phyloP scores from a whole-genome alignment of 768 basidiomycete species.

The Filobasidium floriforme region DNA sequence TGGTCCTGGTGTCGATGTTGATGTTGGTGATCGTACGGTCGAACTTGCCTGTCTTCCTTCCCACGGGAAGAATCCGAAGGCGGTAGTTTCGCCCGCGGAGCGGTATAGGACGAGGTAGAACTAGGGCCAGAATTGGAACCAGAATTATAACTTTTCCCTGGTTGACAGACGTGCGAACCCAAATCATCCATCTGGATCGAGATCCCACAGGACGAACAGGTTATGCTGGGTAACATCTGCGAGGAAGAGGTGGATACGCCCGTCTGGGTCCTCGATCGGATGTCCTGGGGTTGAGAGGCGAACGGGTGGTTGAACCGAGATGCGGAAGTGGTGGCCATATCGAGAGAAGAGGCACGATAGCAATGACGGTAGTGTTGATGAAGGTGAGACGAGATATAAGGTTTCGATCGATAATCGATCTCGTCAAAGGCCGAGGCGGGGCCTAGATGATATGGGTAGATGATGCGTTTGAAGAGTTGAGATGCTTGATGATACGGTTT shows the following conservation, averaged over 20 bases:
- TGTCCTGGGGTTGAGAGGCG: background rate
- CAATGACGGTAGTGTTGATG: too few relatives aligned
- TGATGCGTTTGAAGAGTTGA: too few relatives aligned
- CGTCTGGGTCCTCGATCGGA: background rate
- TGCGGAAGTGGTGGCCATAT: too few relatives aligned
- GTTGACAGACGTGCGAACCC: slow-evolving; percentile 65
- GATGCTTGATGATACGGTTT: too few relatives aligned
- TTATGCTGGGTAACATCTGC: slow-evolving; percentile 48
- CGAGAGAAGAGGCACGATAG: too few relatives aligned
- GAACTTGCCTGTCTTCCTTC: slow-evolving; percentile 13
- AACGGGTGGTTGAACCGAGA: background rate
- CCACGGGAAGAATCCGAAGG: slow-evolving; percentile 4
- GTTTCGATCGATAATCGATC: too few relatives aligned
- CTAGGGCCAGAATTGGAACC: too few relatives aligned
- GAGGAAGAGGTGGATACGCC: background rate
- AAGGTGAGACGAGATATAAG: too few relatives aligned
- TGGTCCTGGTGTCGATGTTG: slow-evolving; percentile 19
- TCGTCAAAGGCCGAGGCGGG: too few relatives aligned
- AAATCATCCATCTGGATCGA: slow-evolving; percentile 66
- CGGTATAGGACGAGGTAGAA: too few relatives aligned
- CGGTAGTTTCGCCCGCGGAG: slow-evolving; percentile 3
- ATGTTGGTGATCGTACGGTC: slow-evolving; percentile 7
- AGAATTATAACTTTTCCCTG: background rate
- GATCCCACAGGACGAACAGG: slow-evolving; percentile 68
- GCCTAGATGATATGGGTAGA: too few relatives aligned